Base-by-base conservation (phyloP, 345 rosid genomes). In the Cardamine occulta region DNA sequence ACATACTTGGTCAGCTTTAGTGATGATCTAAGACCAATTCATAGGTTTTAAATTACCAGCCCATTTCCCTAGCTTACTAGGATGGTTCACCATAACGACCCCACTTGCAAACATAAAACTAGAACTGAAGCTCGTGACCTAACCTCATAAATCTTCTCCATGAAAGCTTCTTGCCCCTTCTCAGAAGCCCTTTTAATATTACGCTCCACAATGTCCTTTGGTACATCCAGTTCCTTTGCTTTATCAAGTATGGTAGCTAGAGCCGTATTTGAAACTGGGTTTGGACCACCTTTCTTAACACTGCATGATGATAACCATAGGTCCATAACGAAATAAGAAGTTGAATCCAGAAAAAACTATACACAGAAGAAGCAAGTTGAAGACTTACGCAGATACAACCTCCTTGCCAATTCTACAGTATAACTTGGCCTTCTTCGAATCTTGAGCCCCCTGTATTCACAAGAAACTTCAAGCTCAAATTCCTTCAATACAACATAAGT, bases 201-300 rank as follows among this genome's bases (percentile, higher is more conserved):
- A 72, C 95, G 94, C 74, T 94, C 98, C 84, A 91, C 70, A 82
- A 94, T 89, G 52, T 94, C 95, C 85, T 90, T 94, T 8, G 98
- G 98, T 51, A 91, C 87, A 79, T 94, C 96, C 48, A 91, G 88
- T 55, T 89, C 97, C 85, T 88, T 91, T 61, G 86, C 93, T 82
- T 88, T 94, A 76, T 94, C 96, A 66, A 94, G 90, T 40, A 91
- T 76, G 35, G 92, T 84, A 79, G 95, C 94, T 51, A 93, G 76
- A 80, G 79, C 80, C 4, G 85, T 77, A 84, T 94, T 94, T 66
- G 98, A 87, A 29, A 69, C 55, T n/a, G 93, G 89, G 85, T 79
- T 91, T 53, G 93, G 88, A 71, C 98, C 97, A 1, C 93, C 93
- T 86, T 86, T 91, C 85, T 86, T 91, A 8, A 94, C 93, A 71